A percentile compares a stretch with the other conserved stretches of the same genome.
phyloP scores from a whole-genome alignment of 1,284 basidiomycete genomes.

The Agroathelia rolfsii region DNA sequence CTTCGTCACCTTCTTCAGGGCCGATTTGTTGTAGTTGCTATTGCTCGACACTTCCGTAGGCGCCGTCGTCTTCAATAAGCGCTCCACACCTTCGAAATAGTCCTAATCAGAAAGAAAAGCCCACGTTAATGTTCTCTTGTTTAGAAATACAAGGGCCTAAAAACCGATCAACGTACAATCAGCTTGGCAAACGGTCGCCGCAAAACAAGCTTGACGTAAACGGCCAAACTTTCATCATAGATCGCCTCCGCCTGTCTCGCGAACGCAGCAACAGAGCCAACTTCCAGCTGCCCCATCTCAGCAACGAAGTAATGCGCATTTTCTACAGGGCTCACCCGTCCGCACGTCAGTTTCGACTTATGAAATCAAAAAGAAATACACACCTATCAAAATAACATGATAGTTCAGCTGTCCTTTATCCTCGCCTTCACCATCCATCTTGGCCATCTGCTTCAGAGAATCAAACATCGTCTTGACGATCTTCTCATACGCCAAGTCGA shows the following conservation, averaged over 20 bases:
- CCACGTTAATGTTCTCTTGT: no score
- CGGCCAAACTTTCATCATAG: conserved; percentile 79
- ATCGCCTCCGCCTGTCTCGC: conserved; percentile 69
- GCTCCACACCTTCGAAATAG: conserved; percentile 89
- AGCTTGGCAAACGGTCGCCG: conserved; percentile 81
- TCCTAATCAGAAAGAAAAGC: conserved; percentile 72
- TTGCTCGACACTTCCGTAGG: conserved; percentile 76
- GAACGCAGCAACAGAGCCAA: conserved; percentile 62
- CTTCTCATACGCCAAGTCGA: conserved; percentile 81
- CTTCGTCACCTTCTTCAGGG: conserved; percentile 79
- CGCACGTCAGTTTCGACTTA: no score
- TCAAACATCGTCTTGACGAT: conserved; percentile 89
- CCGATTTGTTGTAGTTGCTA: conserved; percentile 65
- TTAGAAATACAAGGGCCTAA: conserved; percentile 5
- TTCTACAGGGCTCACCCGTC: conserved; percentile 52
- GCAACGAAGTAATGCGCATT: conserved; percentile 93
- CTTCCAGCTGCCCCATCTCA: conserved; percentile 64
- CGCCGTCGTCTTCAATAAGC: conserved; percentile 72
- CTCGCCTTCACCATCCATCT: conserved; percentile 81
- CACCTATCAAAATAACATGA: conserved; percentile 90
- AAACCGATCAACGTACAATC: conserved; percentile 48
- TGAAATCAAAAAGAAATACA: conserved; percentile 23
- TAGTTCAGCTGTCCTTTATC: conserved; percentile 97
- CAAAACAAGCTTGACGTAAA: conserved; percentile 84
- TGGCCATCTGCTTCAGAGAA: conserved; percentile 88